phyloP scores from a whole-genome alignment of 352 stramenopile species.

The Globisporangium radiosum region DNA sequence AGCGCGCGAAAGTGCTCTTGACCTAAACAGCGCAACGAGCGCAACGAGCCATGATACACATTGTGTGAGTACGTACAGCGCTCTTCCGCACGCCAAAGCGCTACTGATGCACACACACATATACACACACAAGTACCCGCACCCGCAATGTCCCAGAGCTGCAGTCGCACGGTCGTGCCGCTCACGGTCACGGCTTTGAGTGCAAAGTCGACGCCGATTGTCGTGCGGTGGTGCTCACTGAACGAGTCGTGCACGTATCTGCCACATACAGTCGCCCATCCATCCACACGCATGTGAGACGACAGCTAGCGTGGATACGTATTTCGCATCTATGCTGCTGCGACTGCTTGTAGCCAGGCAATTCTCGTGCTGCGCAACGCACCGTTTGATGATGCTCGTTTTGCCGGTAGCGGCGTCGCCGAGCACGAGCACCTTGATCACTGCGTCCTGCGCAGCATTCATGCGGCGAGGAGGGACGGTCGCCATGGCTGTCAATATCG shows the following conservation, averaged over 20 bases:
- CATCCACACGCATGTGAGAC: too few species aligned
- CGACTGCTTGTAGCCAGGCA: too few species aligned
- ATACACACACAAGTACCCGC: background rate
- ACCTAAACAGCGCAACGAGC: conserved; percentile 18
- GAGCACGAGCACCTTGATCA: conserved; percentile 91
- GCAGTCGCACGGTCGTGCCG: conserved; percentile 85
- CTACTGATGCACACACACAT: background rate
- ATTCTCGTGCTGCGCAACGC: conserved; percentile 8
- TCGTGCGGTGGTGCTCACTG: conserved; percentile 90
- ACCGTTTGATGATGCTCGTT: conserved; percentile 92
- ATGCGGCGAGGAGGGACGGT: conserved; percentile 62
- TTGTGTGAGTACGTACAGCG: too few species aligned
- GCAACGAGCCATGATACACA: background rate
- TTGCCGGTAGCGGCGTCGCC: conserved; percentile 89
- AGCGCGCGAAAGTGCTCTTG: conserved; percentile 93
- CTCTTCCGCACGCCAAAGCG: too few species aligned
- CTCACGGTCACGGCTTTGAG: conserved; percentile 86
- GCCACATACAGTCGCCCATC: background rate
- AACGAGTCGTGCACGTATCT: conserved; percentile 90
- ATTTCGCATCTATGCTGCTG: background rate
- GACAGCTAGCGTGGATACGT: background rate
- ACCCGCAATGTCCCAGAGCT: conserved; percentile 92
- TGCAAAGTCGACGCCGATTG: conserved; percentile 91
- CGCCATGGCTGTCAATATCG: background rate
- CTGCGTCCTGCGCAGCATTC: conserved; percentile 76